These are phyloP conservation scores for Brassica balearica DNA, from an alignment of 441 rosid species.

Conservation along the genomic window DNA sequence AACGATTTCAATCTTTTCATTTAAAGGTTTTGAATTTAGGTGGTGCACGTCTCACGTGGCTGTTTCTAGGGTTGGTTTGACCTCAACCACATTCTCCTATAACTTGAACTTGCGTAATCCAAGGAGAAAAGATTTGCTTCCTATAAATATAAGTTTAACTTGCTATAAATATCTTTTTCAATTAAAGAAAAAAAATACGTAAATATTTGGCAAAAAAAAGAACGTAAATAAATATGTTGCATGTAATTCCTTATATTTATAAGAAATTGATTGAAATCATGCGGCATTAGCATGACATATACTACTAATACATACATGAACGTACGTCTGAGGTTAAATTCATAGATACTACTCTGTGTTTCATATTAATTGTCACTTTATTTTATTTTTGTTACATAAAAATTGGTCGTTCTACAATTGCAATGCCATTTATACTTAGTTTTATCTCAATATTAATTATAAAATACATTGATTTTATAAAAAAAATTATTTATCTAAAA, in stretches of 20 bases:
- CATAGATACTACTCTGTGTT: neutral
- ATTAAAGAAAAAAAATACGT: neutral
- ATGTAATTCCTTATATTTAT: neutral
- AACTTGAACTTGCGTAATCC: neutral
- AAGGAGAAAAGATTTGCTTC: neutral
- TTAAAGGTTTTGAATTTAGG: neutral
- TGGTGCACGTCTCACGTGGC: slow-evolving; percentile 32
- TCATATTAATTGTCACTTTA: too few relatives aligned
- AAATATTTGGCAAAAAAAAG: too few relatives aligned
- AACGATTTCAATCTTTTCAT: neutral
- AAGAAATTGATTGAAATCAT: neutral
- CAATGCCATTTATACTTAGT: too few relatives aligned
- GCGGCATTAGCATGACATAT: neutral
- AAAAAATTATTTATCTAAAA: too few relatives aligned
- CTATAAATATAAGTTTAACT: slow-evolving; percentile 6
- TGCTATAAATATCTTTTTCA: neutral
- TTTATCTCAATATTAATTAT: too few relatives aligned
- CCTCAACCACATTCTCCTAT: neutral
- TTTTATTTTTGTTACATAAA: too few relatives aligned
- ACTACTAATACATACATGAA: neutral
- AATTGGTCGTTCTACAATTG: too few relatives aligned
- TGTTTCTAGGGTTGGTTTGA: slow-evolving; percentile 16
- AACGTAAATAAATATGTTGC: neutral
- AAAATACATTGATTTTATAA: too few relatives aligned
- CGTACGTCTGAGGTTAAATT: neutral